Base-by-base conservation (phyloP, 805 yeast genomes). In the Metschnikowia borealis region DNA sequence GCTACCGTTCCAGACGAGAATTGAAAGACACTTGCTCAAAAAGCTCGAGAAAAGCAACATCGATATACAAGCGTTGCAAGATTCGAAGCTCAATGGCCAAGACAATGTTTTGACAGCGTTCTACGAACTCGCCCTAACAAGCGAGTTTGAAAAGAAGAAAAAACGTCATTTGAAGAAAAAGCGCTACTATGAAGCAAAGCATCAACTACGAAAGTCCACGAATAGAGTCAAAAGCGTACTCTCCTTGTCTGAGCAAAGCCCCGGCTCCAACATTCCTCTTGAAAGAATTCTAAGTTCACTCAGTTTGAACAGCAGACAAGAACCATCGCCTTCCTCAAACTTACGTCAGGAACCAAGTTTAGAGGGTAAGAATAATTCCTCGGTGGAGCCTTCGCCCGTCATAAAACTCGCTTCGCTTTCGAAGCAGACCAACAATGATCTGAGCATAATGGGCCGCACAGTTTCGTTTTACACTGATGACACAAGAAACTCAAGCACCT, bases 41-140 rank as follows among this genome's bases (percentile, higher is more conserved):
- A 77, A 78, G 44, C 60, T 89, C 44, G 76, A 77, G 40, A 75
- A 80, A 50, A 65, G 81, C 23, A 85, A 88, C n/a, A 70, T 89
- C 35, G 87, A 87, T 61, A 74, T 78, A 2, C 85, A 82, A 13
- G 66, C 75, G 1, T 68, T 90, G 32, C 81, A 80, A 56, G 70
- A 77, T 7, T 79, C 86, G 29, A 82, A 89, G 3, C 59, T 68
- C 29, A 74, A 77, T 50, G 76, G 78, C 43, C 81, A 84, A 50
- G 80, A 88, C 66, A 94, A 87, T 65, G 73, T 89, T 0, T 68
- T 87, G 14, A 81, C 87, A 13, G 96, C 92, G 0, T 74, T 84
- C 50, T 89, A 91, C 85, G 83, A 83, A 42, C 69, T 89, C 17
- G 66, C 83, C 15, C 66, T 85, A 29, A 89, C 86, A 20, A 69